A percentile compares a stretch with the other conserved stretches of the same genome.
Conservation (phyloP, 2,329 filamentous ascomycete genomes). For the Fusarium sp. region DNA sequence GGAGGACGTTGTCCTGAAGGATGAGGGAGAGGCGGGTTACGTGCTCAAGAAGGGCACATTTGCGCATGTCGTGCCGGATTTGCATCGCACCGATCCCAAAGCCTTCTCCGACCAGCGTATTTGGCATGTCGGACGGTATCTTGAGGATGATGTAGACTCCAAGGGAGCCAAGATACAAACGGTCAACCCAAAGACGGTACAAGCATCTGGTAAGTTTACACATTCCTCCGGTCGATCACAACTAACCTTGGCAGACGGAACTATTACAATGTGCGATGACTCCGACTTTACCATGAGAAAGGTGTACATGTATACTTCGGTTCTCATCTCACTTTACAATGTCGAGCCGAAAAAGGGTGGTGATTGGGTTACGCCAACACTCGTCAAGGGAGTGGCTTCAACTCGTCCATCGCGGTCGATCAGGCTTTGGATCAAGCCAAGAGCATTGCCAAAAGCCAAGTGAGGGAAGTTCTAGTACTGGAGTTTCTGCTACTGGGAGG, state of each 20-base stretch:
- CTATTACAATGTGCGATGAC: conserved; percentile 49
- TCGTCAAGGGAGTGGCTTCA: conserved; percentile 42
- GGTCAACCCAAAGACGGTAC: conserved; percentile 44
- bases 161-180: conserved; percentile 37
- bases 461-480: not conserved
- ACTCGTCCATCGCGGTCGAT: conserved; percentile 44
- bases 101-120: conserved; percentile 49
- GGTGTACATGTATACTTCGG: conserved; percentile 49
- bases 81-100: conserved; percentile 51
- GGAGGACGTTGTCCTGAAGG: conserved; percentile 49
- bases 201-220: conserved; percentile 47
- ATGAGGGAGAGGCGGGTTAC: conserved; percentile 40
- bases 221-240: accelerated
- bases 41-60: conserved; percentile 50
- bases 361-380: conserved; percentile 43
- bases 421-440: conserved; percentile 50
- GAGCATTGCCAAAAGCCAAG: conserved; percentile 20
- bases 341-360: conserved; percentile 46
- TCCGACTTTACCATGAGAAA: conserved; percentile 48
- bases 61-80: conserved; percentile 48
- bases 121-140: conserved; percentile 51
- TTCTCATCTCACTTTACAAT: conserved; percentile 53
- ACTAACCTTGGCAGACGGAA: conserved; percentile 45
- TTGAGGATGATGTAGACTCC: conserved; percentile 42
- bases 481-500: not conserved